A percentile compares a stretch with the other conserved stretches of the same genome.
phyloP scores from a whole-genome alignment of 768 basidiomycete species.

The Leccinum variicolor region DNA sequence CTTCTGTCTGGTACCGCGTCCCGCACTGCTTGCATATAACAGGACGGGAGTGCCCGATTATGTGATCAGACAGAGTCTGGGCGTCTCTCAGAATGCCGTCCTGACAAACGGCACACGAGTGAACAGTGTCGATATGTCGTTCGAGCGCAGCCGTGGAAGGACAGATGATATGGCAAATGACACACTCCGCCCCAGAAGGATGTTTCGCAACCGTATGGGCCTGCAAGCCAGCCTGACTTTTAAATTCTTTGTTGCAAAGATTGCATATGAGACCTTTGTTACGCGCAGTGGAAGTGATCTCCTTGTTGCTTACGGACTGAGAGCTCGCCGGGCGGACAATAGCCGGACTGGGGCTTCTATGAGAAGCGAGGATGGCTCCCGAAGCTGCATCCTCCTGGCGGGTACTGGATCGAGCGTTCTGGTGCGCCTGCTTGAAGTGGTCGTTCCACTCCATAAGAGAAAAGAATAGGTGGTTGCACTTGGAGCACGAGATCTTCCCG shows the following conservation, averaged over 20 bases:
- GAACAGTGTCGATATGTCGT: slow-evolving; percentile 25
- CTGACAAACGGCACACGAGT: slow-evolving; percentile 26
- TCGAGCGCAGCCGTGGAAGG: slow-evolving; percentile 22
- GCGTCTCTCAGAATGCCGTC: slow-evolving; percentile 30
- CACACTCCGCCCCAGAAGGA: slow-evolving; percentile 17
- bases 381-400: slow-evolving; percentile 10
- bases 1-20: slow-evolving; percentile 33
- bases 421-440: slow-evolving; percentile 24
- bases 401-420: neutral
- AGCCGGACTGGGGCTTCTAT: slow-evolving; percentile 14
- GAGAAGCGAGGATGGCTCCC: neutral
- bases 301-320: slow-evolving; percentile 13
- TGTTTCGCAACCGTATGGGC: slow-evolving; percentile 26
- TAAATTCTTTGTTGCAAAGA: slow-evolving; percentile 24
- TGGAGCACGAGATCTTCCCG: slow-evolving; percentile 22
- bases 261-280: slow-evolving; percentile 15
- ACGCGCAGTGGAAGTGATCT: neutral
- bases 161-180: slow-evolving; percentile 24
- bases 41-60: slow-evolving; percentile 26
- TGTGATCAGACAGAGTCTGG: slow-evolving; percentile 26
- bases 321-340: slow-evolving; percentile 15
- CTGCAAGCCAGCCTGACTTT: slow-evolving; percentile 17
- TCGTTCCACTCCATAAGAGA: slow-evolving; percentile 28
- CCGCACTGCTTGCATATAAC: slow-evolving; percentile 27
- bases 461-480: slow-evolving; percentile 17